Evolutionary conservation across 2,329 filamentous ascomycete species (phyloP).

Genomic region (Cladobotryum mycophilum): DNA sequence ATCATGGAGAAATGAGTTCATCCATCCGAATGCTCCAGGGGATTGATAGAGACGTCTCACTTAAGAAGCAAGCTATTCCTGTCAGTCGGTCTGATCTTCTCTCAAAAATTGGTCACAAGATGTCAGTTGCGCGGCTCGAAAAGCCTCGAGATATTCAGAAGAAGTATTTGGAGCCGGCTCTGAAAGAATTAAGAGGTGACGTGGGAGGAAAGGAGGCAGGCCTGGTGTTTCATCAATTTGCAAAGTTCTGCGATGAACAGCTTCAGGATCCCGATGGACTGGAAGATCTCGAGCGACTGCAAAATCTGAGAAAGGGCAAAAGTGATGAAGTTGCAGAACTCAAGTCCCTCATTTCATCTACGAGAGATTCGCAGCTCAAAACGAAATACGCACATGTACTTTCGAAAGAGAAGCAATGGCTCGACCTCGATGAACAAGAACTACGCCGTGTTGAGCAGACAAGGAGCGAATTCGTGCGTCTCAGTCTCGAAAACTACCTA

Average conservation of each 20-base stretch:
- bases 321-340: slow-evolving; percentile 72
- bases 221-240: slow-evolving; percentile 90
- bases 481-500: slow-evolving; percentile 90
- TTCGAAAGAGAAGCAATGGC: slow-evolving; percentile 75
- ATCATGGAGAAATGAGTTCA: slow-evolving; percentile 80
- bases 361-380: slow-evolving; percentile 46
- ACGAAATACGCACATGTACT: slow-evolving; percentile 55
- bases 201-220: slow-evolving; percentile 68
- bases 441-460: slow-evolving; percentile 70
- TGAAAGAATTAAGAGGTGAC: slow-evolving; percentile 69
- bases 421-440: slow-evolving; percentile 84
- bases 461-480: slow-evolving; percentile 74
- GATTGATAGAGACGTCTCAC: slow-evolving; percentile 52
- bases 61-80: slow-evolving; percentile 63
- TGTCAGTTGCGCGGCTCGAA: slow-evolving; percentile 83
- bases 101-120: slow-evolving; percentile 79
- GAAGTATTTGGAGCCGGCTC: slow-evolving; percentile 76
- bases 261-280: slow-evolving; percentile 78
- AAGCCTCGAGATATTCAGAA: slow-evolving; percentile 87
- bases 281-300: slow-evolving; percentile 76
- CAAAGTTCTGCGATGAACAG: slow-evolving; percentile 90
- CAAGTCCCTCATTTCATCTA: slow-evolving; percentile 49
- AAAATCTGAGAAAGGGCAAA: slow-evolving; percentile 74
- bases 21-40: slow-evolving; percentile 85
- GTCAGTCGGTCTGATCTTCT: slow-evolving; percentile 74